Percentiles rank a stretch among this genome's conserved stretches.
phyloP scores from a whole-genome alignment of 129 eudicot species.

The Logfia minima region DNA sequence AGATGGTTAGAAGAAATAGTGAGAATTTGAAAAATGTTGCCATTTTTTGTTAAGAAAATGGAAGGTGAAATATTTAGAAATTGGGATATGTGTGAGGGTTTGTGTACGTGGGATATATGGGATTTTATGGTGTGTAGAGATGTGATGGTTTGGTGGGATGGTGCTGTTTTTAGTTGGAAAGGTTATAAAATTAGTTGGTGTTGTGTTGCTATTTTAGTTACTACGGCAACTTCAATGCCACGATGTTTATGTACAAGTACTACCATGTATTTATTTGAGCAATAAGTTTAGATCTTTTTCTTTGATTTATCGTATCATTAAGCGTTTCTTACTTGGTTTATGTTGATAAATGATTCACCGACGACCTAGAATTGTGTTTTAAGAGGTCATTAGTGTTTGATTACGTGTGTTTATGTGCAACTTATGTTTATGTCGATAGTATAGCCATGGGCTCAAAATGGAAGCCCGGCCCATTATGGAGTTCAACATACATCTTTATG shows the following conservation, averaged over 20 bases:
- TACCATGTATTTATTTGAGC: background rate
- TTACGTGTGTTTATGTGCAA: background rate
- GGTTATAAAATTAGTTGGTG: conserved; percentile 16
- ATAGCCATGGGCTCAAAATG: too few species aligned
- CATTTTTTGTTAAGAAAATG: conserved; percentile 26
- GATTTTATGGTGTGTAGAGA: conserved; percentile 32
- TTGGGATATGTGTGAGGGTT: background rate
- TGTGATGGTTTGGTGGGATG: conserved; percentile 37
- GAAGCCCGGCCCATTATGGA: background rate
- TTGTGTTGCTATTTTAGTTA: conserved; percentile 33
- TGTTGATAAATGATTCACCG: background rate
- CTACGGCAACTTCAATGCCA: conserved; percentile 21
- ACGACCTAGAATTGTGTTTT: background rate
- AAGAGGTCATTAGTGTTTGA: background rate
- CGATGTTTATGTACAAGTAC: background rate
- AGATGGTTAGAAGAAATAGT: conserved; percentile 27
- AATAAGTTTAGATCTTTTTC: background rate
- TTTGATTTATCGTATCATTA: conserved; percentile 3
- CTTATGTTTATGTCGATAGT: background rate
- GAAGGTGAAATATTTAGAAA: conserved; percentile 29
- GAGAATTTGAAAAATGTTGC: conserved; percentile 26
- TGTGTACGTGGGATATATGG: background rate
- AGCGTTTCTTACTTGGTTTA: background rate
- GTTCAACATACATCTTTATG: too few species aligned
- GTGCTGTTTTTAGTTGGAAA: conserved; percentile 31